phyloP scores from a whole-genome alignment of 225 moss, liverwort and hornwort species.

The Anthoceros angustus region DNA sequence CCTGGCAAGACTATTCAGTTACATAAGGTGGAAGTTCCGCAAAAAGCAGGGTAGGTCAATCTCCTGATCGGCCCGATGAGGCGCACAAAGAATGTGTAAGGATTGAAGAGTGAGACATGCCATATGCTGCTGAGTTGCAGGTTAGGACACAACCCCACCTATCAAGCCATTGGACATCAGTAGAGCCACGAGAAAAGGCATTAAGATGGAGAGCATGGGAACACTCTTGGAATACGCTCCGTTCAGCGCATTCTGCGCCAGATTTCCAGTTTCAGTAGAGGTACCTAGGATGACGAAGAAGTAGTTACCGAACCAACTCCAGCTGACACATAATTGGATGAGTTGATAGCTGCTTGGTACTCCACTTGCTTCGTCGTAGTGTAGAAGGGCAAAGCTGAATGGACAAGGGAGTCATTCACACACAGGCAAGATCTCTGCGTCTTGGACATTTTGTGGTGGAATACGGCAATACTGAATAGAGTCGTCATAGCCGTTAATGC shows the following conservation, averaged over 20 bases:
- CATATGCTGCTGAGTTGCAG: no score
- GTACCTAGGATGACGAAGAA: background rate
- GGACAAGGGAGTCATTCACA: background rate
- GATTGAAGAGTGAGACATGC: no score
- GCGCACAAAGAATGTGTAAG: no score
- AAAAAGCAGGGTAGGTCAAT: no score
- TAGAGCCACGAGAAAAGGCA: background rate
- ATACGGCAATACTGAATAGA: background rate
- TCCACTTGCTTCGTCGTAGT: background rate
- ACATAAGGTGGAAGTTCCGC: no score
- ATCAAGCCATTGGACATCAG: no score
- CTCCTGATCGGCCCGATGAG: no score
- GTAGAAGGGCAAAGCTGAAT: background rate
- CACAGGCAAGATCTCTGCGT: background rate
- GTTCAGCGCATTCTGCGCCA: background rate
- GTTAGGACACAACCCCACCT: no score
- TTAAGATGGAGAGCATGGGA: background rate
- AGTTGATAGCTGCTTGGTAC: background rate
- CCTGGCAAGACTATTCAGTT: no score
- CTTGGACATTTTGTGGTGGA: background rate
- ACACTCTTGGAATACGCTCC: background rate
- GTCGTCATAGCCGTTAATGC: background rate
- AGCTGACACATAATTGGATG: background rate
- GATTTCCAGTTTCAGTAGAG: background rate
- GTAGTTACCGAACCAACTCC: background rate